Base-by-base conservation (phyloP, 2,329 filamentous ascomycete genomes). In the Aspergillus udagawae region DNA sequence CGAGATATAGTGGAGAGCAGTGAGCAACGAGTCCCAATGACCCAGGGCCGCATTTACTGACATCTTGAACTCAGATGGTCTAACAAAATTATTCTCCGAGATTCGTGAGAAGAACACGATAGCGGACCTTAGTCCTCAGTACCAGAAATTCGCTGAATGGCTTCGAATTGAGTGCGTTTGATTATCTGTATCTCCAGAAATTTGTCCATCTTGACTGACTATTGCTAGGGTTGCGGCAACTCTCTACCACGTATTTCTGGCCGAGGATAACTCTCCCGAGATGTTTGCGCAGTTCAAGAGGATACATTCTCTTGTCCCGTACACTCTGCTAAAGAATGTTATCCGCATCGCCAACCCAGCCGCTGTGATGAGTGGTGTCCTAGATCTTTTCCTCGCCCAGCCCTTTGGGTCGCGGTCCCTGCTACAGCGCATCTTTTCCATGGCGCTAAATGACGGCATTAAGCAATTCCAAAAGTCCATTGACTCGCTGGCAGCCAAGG, bases 81-180 rank as follows among this genome's bases (percentile, higher is more conserved):
- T 99, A 44, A 95, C 93, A 0, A 93, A 90, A 72, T 83, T 99
- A 0, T 97, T 99, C 75, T 83, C 89, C 57, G 94, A 97, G 72
- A 96, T 99, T 73, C 90, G 89, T 67, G 87, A 92, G 55, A 97
- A 97, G 78, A 82, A 90, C 58, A 91, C 84, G 3, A 93, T 99
- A 53, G 83, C 86, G 62, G 91, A 97, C 65, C 82, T 99, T 53
- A 96, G 91, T 69, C 88, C 95, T 10, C 92, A 97, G 72, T 97
- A 97, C 73, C 90, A 94, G 69, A 99, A 97, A 73, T 97, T 99
- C 71, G 93, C 93, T 20, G 94, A 99, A 74, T 99, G 94, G 94
- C 80, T 97, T 52, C 88, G 94, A 42, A 99, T 99, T 68, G 94
- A 99, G 77, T 81, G 70, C 53, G 76, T 69, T 69, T 35, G 9